A percentile compares a stretch with the other conserved stretches of the same genome.
phyloP scores from a whole-genome alignment of 1,284 basidiomycete genomes.

The Leccinum insolens region DNA sequence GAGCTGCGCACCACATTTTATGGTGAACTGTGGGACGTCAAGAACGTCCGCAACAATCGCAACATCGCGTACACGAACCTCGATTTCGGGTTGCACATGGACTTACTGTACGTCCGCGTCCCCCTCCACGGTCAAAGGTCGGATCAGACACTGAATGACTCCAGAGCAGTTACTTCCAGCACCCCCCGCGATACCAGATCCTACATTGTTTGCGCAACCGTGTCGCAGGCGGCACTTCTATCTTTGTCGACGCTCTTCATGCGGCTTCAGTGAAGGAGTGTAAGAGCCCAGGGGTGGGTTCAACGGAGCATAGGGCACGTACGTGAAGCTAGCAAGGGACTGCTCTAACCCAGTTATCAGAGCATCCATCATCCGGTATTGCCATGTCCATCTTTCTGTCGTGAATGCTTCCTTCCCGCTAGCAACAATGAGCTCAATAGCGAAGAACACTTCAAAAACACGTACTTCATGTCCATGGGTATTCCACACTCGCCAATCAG shows the following conservation, averaged over 20 bases:
- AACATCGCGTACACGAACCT: slow-evolving; percentile 98
- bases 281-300: not conserved
- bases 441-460: slow-evolving; percentile 10
- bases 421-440: slow-evolving; percentile 11
- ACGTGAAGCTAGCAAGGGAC: slow-evolving; percentile 82
- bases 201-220: slow-evolving; percentile 88
- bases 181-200: slow-evolving; percentile 90
- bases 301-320: slow-evolving; percentile 34
- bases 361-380: slow-evolving; percentile 87
- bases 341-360: slow-evolving; percentile 79
- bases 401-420: slow-evolving; percentile 74
- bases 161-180: slow-evolving; percentile 75
- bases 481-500: slow-evolving; percentile 91
- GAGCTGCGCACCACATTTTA: slow-evolving; percentile 90
- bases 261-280: slow-evolving; percentile 50
- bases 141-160: not conserved
- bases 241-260: slow-evolving; percentile 86
- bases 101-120: slow-evolving; percentile 69
- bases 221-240: slow-evolving; percentile 83
- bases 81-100: slow-evolving; percentile 91
- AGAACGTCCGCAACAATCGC: slow-evolving; percentile 70
- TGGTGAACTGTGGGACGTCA: slow-evolving; percentile 90
- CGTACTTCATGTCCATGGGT: slow-evolving; percentile 94
- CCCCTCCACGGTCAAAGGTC: not conserved
- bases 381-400: slow-evolving; percentile 80